Evolutionary conservation across 257 asterid species (phyloP).

Genomic region (Anisodus acutangulus): DNA sequence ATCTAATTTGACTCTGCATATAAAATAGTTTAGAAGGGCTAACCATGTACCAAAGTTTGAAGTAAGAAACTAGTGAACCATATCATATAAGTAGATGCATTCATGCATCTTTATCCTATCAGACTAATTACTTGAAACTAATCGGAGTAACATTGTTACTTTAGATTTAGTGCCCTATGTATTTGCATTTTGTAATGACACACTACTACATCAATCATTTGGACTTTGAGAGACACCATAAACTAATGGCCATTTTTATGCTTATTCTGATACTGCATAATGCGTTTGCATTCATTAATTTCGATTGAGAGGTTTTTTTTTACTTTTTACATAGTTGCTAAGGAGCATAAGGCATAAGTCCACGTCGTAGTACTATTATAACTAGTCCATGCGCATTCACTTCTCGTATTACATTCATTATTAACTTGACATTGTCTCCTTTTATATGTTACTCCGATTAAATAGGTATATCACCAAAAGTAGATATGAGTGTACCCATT

Average conservation of each 20-base stretch:
- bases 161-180: no score
- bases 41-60: no score
- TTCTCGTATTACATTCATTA: conserved; percentile 32
- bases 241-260: not conserved
- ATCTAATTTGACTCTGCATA: no score
- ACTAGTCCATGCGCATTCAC: conserved; percentile 44
- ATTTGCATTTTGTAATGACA: not conserved
- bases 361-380: not conserved
- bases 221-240: not conserved
- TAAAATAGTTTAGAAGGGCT: no score
- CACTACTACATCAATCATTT: not conserved
- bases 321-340: not conserved
- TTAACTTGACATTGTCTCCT: conserved; percentile 40
- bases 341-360: not conserved
- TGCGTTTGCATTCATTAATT: not conserved
- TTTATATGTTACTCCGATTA: conserved; percentile 34
- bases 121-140: no score
- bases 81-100: no score
- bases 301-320: not conserved
- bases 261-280: not conserved
- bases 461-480: conserved; percentile 29
- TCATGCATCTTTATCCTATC: no score
- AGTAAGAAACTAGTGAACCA: no score
- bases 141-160: no score
- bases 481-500: not conserved